These are phyloP conservation scores for Saxophila tyrrhenica DNA, from an alignment of 495 filamentous ascomycete genomes.

Conservation along the genomic window DNA sequence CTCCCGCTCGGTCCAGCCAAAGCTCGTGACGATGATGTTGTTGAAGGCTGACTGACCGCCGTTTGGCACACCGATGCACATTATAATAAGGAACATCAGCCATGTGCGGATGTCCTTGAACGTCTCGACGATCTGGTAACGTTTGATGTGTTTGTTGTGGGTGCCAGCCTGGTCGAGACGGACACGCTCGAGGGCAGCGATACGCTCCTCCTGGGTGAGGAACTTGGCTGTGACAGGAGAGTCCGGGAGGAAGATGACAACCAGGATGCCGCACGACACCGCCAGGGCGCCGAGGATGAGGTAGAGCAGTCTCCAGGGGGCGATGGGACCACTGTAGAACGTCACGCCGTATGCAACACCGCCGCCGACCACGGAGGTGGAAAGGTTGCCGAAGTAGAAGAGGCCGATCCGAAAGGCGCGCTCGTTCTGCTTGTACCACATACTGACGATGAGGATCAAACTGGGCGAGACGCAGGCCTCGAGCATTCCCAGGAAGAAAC, in stretches of 20 bases:
- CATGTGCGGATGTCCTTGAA: constrained; percentile 33
- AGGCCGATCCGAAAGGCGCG: constrained; percentile 13
- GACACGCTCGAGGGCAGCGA: constrained; percentile 13
- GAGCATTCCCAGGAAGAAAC: constrained; percentile 16
- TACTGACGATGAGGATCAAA: constrained; percentile 17
- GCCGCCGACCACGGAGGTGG: constrained; percentile 14
- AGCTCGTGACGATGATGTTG: constrained; percentile 7
- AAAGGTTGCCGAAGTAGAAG: constrained; percentile 16
- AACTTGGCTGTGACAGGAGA: constrained; percentile 13
- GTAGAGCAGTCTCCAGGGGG: constrained; percentile 17
- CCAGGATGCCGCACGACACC: constrained; percentile 6
- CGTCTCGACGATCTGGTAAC: constrained; percentile 30
- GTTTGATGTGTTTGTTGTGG: constrained; percentile 28
- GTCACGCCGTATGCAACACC: constrained; percentile 12
- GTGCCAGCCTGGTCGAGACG: constrained; percentile 22
- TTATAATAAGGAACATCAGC: constrained; percentile 10
- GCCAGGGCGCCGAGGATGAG: constrained; percentile 13
- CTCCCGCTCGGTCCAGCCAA: constrained; percentile 1
- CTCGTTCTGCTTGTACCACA: constrained; percentile 19
- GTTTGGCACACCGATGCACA: constrained; percentile 3
- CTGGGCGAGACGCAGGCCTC: constrained; percentile 16
- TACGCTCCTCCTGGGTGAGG: constrained; percentile 15
- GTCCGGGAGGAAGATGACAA: constrained; percentile 14
- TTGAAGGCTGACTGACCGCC: constrained; percentile 5
- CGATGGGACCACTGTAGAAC: constrained; percentile 9